These are phyloP conservation scores for Teunomyces stri DNA, from an alignment of 805 yeast species.

Conservation along the genomic window DNA sequence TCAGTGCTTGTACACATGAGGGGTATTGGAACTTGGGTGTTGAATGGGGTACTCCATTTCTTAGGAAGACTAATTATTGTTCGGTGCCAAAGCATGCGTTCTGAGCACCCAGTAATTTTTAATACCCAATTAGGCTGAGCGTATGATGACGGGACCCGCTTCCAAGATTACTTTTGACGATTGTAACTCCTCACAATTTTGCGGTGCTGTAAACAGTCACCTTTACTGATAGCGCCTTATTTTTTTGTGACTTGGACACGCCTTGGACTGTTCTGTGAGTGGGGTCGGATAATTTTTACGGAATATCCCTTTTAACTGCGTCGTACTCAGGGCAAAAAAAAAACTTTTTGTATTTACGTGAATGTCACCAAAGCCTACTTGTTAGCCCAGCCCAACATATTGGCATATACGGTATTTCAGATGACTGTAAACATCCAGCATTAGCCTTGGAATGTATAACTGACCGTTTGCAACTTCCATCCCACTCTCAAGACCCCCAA, in stretches of 20 bases:
- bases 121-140: not conserved
- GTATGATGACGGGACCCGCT: not conserved
- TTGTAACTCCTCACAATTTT: not conserved
- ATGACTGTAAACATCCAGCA: not conserved
- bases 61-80: not conserved
- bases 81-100: not conserved
- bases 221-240: not conserved
- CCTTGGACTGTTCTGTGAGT: not conserved
- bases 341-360: not conserved
- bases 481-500: not conserved
- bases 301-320: not conserved
- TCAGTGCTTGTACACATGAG: too few relatives aligned
- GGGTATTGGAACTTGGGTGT: too few relatives aligned
- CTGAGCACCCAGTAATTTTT: not conserved
- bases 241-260: not conserved
- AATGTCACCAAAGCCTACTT: not conserved
- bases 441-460: too few relatives aligned
- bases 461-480: not conserved
- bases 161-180: not conserved
- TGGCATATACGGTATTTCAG: not conserved
- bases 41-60: not conserved
- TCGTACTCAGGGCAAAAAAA: not conserved
- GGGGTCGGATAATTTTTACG: conserved; percentile 2
- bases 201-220: not conserved
- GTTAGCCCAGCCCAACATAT: not conserved